These are phyloP conservation scores for Aspergillus tamarii DNA, from an alignment of 2,329 filamentous ascomycete species.

Conservation along the genomic window DNA sequence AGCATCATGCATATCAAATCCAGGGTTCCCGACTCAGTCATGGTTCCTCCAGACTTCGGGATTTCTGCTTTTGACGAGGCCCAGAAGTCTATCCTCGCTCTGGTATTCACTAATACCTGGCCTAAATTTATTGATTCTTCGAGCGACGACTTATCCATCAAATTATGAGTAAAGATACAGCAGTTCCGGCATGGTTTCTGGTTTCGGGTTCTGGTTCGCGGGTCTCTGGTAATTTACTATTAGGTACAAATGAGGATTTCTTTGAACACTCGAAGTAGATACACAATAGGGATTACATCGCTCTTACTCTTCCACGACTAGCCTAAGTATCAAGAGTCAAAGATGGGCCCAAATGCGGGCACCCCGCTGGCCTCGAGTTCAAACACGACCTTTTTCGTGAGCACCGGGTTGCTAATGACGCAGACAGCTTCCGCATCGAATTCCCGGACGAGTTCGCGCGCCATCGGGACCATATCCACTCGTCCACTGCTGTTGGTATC, in stretches of 20 bases:
- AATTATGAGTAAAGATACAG: not conserved
- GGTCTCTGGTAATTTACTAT: not conserved
- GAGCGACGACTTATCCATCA: not conserved
- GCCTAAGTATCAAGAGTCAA: not conserved
- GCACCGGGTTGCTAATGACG: constrained; percentile 39
- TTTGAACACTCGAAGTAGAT: not conserved
- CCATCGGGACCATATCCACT: constrained; percentile 35
- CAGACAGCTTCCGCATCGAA: constrained; percentile 42
- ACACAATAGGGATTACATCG: not conserved
- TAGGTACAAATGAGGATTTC: not conserved
- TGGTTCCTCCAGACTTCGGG: not conserved
- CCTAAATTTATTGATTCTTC: constrained; percentile 3
- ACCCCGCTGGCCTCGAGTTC: constrained; percentile 43
- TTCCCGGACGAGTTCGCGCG: constrained; percentile 28
- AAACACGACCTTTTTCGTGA: constrained; percentile 44
- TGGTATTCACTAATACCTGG: constrained; percentile 1
- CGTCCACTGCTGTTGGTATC: constrained; percentile 38
- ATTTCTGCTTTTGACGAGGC: not conserved
- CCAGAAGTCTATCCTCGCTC: not conserved
- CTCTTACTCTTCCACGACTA: too few relatives aligned
- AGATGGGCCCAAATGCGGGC: constrained; percentile 30
- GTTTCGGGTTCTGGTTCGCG: not conserved
- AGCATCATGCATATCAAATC: not conserved
- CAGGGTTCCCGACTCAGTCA: not conserved
- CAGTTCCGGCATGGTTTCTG: too few relatives aligned